Conservation (phyloP, 2,329 filamentous ascomycete genomes). For the Fusarium tanahbumbuense region DNA sequence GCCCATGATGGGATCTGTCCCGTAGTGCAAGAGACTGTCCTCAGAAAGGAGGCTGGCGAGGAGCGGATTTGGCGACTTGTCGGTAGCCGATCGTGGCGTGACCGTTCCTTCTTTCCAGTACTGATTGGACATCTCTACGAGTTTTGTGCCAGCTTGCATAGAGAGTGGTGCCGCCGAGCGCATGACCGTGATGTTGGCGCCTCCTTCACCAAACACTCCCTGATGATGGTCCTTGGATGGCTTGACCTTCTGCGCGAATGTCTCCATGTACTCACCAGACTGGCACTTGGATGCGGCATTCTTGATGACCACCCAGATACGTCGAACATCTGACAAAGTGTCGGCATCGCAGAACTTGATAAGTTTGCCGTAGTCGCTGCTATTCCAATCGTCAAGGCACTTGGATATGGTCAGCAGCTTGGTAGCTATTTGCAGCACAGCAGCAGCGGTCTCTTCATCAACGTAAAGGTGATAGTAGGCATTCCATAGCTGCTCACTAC, state of each 20-base stretch:
- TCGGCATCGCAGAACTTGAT: constrained; percentile 62
- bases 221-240: constrained; percentile 31
- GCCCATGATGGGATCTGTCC: constrained; percentile 63
- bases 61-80: constrained; percentile 58
- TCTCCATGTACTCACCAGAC: constrained; percentile 10
- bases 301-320: constrained; percentile 52
- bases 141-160: constrained; percentile 39
- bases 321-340: constrained; percentile 57
- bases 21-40: constrained; percentile 58
- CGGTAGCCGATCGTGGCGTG: constrained; percentile 27
- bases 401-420: constrained; percentile 56
- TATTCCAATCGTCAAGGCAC: constrained; percentile 58
- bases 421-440: constrained; percentile 56
- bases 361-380: constrained; percentile 55
- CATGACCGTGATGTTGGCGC: constrained; percentile 45
- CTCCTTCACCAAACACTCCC: constrained; percentile 34
- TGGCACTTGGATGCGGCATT: constrained; percentile 30
- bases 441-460: constrained; percentile 49
- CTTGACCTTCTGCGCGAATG: constrained; percentile 35
- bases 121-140: constrained; percentile 41
- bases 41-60: constrained; percentile 53
- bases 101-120: constrained; percentile 54
- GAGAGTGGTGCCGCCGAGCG: constrained; percentile 55
- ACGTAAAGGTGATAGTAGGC: constrained; percentile 67
- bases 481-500: constrained; percentile 58